phyloP scores from a whole-genome alignment of 2,329 filamentous ascomycete species.

The Hypomyces perniciosus region DNA sequence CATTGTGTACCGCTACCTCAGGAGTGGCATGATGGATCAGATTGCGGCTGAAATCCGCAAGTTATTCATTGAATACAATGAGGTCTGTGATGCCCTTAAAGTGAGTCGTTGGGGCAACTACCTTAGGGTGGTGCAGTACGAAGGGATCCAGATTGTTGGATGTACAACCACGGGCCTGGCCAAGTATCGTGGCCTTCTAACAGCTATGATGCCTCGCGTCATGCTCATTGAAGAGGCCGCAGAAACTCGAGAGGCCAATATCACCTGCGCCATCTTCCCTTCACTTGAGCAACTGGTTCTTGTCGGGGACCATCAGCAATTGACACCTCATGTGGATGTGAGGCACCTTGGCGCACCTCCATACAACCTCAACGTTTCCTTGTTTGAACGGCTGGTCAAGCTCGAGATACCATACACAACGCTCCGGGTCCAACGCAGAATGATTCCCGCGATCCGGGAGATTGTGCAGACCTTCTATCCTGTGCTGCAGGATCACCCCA shows the following conservation, averaged over 20 bases:
- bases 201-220: constrained; percentile 58
- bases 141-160: constrained; percentile 48
- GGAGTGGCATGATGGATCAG: constrained; percentile 44
- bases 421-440: constrained; percentile 61
- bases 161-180: constrained; percentile 74
- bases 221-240: constrained; percentile 77
- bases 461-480: constrained; percentile 45
- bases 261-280: constrained; percentile 45
- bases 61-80: constrained; percentile 44
- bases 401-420: constrained; percentile 58
- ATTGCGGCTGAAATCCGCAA: constrained; percentile 42
- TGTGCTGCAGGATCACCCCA: constrained; percentile 37
- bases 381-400: constrained; percentile 73
- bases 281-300: constrained; percentile 49
- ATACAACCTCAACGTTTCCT: constrained; percentile 63
- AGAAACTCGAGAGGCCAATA: constrained; percentile 63
- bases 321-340: constrained; percentile 63
- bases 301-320: constrained; percentile 75
- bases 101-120: constrained; percentile 56
- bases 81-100: constrained; percentile 46
- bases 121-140: constrained; percentile 32
- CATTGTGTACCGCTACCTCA: constrained; percentile 60
- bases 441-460: constrained; percentile 40
- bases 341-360: constrained; percentile 52
- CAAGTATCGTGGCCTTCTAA: constrained; percentile 69